Base-by-base conservation (phyloP, 2,329 filamentous ascomycete species). In the Sporothrix brasiliensis region DNA sequence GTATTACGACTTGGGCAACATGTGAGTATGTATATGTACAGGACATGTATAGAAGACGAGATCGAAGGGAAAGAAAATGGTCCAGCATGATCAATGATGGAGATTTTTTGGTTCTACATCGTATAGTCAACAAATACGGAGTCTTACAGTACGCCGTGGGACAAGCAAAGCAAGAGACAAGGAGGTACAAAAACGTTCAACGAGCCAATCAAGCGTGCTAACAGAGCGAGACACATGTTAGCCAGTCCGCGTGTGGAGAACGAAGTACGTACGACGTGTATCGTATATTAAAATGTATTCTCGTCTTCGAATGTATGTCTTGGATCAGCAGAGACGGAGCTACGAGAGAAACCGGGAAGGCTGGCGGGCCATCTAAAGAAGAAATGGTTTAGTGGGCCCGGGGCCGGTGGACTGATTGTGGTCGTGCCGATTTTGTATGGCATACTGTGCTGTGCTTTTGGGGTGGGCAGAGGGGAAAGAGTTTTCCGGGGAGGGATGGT, bases 41-140 rank as follows among this genome's bases (percentile, higher is more conserved):
- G 6, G n/a, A 34, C 49, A 69, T 71, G 69, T 71, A 71, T 72
- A 66, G 71, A 72, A 72, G 71, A 61, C 39, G 21, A 30, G 53
- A 71, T 71, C 54, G 69, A 72, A 72, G 68, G 61, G 14, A 24
- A 65, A 49, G 41, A 50, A 30, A 65, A 30, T 68, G 39, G 39
- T n/a, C 11, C 41, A 65, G 30, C 4, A 60, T 39, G 34, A 30
- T 34, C 34, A 60, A 30, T 10, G 6, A 14, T 50, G 13, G 39
- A 30, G 19, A 16, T 41, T 16, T n/a, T 50, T 19, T 49, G 41
- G 10, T 27, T 34, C 4, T 5, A 63, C 13, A 21, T 49, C 41
- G 60, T 34, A 65, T n/a, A 44, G 39, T 10, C 4, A 65, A 34
- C 2, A n/a, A 34, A 39, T 16, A 66, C 47, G 47, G 24, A 50